phyloP scores from a whole-genome alignment of 129 eudicot genomes.

The Ambrosia trifida region DNA sequence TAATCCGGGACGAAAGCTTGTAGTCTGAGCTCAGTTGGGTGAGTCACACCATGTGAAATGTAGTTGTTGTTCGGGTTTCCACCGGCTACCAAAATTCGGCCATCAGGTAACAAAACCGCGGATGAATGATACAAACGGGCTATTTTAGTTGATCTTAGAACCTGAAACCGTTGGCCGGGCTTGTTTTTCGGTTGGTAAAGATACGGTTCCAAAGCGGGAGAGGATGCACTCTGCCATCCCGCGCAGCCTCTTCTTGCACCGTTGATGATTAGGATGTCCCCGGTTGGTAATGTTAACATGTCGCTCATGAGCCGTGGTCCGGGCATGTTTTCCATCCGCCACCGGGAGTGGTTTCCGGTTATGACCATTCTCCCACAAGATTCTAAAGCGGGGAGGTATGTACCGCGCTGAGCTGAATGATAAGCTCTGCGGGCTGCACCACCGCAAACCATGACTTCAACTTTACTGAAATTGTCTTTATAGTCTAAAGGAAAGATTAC shows the following conservation, averaged over 20 bases:
- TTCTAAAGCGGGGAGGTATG: slow-evolving; percentile 39
- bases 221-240: slow-evolving; percentile 48
- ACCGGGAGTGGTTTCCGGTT: slow-evolving; percentile 49
- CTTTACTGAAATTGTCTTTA: slow-evolving; percentile 41
- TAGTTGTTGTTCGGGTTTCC: slow-evolving; percentile 60
- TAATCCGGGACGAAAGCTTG: slow-evolving; percentile 59
- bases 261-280: slow-evolving; percentile 55
- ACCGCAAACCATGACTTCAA: slow-evolving; percentile 74
- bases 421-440: slow-evolving; percentile 57
- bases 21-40: slow-evolving; percentile 70
- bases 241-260: slow-evolving; percentile 63
- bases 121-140: slow-evolving; percentile 80
- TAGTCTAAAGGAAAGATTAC: slow-evolving; percentile 62
- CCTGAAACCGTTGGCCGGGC: slow-evolving; percentile 37
- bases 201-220: slow-evolving; percentile 51
- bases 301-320: slow-evolving; percentile 58
- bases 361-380: slow-evolving; percentile 71
- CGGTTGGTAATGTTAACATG: slow-evolving; percentile 72
- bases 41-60: slow-evolving; percentile 34
- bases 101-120: slow-evolving; percentile 56
- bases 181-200: slow-evolving; percentile 48
- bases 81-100: slow-evolving; percentile 65
- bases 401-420: slow-evolving; percentile 29
- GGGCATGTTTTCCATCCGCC: slow-evolving; percentile 80
- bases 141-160: slow-evolving; percentile 38